phyloP scores from a whole-genome alignment of 768 basidiomycete species.

The Collybia mongolica region DNA sequence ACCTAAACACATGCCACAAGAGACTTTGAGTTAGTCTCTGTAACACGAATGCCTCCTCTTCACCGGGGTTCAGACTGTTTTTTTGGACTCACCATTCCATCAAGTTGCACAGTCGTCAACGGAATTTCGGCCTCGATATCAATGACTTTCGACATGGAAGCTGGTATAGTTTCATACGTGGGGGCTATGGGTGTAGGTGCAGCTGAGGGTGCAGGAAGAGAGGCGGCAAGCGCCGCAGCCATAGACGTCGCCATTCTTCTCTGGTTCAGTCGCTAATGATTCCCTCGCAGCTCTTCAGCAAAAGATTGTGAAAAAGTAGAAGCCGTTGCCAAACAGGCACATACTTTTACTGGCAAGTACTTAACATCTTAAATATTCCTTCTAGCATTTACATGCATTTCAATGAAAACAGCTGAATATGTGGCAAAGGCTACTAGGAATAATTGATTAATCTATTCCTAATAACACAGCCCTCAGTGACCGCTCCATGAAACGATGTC shows the following conservation, averaged over 20 bases:
- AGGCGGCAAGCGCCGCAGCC: constrained; percentile 90
- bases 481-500: too few species aligned
- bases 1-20: constrained; percentile 48
- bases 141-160: constrained; percentile 89
- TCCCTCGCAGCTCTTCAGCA: background rate
- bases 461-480: too few species aligned
- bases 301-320: background rate
- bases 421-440: too few species aligned
- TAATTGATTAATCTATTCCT: too few species aligned
- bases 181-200: constrained; percentile 62
- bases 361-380: too few species aligned
- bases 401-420: too few species aligned
- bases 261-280: constrained; percentile 10
- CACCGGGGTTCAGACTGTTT: background rate
- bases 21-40: background rate
- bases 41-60: background rate
- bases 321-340: constrained; percentile 1
- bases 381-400: too few species aligned
- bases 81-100: constrained; percentile 68
- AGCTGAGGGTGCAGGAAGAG: constrained; percentile 64
- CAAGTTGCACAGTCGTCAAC: constrained; percentile 76
- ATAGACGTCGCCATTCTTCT: constrained; percentile 77
- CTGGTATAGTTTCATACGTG: constrained; percentile 83
- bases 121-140: constrained; percentile 92
- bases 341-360: too few species aligned